A percentile compares a stretch with the other conserved stretches of the same genome.
phyloP scores from a whole-genome alignment of 495 filamentous ascomycete genomes.

The Annulohypoxylon bovei region DNA sequence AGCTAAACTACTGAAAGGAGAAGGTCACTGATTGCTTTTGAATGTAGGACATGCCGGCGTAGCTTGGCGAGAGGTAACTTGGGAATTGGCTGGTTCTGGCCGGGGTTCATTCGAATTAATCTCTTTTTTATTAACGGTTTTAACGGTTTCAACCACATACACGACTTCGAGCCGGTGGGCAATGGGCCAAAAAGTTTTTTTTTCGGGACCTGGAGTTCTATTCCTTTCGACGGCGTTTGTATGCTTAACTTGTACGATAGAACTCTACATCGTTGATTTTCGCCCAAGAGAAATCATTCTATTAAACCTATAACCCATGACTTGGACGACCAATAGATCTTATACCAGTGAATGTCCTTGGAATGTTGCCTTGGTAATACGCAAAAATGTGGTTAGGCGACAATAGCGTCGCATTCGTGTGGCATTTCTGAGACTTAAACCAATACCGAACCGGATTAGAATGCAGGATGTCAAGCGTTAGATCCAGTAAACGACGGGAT shows the following conservation, averaged over 20 bases:
- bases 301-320: neutral
- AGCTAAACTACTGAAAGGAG: constrained; percentile 50
- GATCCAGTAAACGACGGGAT: neutral
- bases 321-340: constrained; percentile 6
- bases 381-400: constrained; percentile 33
- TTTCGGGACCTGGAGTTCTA: constrained; percentile 22
- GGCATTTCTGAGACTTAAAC: constrained; percentile 62
- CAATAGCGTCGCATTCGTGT: constrained; percentile 30
- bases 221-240: constrained; percentile 31
- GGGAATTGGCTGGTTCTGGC: constrained; percentile 36
- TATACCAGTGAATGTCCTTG: constrained; percentile 25
- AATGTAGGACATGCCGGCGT: constrained; percentile 41
- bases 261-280: constrained; percentile 18
- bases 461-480: neutral
- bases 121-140: constrained; percentile 28
- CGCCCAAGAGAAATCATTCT: constrained; percentile 7
- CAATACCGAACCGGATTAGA: constrained; percentile 54
- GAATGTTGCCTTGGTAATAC: constrained; percentile 20
- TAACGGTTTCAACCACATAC: constrained; percentile 24
- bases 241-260: constrained; percentile 46
- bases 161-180: constrained; percentile 24
- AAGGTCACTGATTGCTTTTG: constrained; percentile 41
- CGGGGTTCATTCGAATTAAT: constrained; percentile 38
- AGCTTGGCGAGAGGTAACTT: constrained; percentile 40
- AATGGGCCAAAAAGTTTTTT: constrained; percentile 27